Evolutionary conservation across 1,139 yeast species (phyloP).

Genomic region (Yamadazyma sp.): DNA sequence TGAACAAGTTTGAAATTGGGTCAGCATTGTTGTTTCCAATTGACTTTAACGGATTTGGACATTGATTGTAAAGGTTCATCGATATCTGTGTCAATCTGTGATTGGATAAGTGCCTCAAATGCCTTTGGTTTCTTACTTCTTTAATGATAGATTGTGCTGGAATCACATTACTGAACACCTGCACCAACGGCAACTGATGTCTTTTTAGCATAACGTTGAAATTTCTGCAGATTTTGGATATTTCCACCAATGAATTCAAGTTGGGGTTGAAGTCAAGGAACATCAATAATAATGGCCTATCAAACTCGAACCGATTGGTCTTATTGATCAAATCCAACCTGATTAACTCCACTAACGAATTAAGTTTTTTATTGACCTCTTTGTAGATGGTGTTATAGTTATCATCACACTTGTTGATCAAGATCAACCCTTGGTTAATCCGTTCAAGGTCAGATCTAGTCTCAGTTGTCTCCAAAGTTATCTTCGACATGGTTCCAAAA

Average conservation of each 20-base stretch:
- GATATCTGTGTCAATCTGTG: constrained; percentile 50
- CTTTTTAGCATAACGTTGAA: constrained; percentile 43
- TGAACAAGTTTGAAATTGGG: constrained; percentile 25
- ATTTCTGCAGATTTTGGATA: constrained; percentile 47
- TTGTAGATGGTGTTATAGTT: constrained; percentile 28
- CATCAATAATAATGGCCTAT: constrained; percentile 46
- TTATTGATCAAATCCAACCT: constrained; percentile 43
- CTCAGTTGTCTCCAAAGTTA: constrained; percentile 31
- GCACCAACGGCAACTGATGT: constrained; percentile 45
- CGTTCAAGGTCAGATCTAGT: constrained; percentile 34
- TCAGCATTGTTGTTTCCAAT: constrained; percentile 9
- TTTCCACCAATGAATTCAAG: constrained; percentile 46
- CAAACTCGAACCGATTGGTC: constrained; percentile 43
- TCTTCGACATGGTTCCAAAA: constrained; percentile 44
- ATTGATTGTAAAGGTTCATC: constrained; percentile 61
- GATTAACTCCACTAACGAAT: constrained; percentile 34
- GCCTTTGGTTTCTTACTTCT: constrained; percentile 30
- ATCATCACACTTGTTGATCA: constrained; percentile 21
- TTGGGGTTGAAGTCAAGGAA: constrained; percentile 47
- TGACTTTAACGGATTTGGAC: constrained; percentile 29
- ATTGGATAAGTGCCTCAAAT: constrained; percentile 49
- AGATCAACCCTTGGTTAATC: constrained; percentile 35
- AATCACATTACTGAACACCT: constrained; percentile 54
- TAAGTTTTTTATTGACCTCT: constrained; percentile 29
- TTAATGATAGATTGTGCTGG: constrained; percentile 54